Percentiles rank a stretch among this genome's conserved stretches.
These are phyloP conservation scores for Dothiorella sarmentorum DNA, from an alignment of 2,329 filamentous ascomycete species.

Conservation along the genomic window DNA sequence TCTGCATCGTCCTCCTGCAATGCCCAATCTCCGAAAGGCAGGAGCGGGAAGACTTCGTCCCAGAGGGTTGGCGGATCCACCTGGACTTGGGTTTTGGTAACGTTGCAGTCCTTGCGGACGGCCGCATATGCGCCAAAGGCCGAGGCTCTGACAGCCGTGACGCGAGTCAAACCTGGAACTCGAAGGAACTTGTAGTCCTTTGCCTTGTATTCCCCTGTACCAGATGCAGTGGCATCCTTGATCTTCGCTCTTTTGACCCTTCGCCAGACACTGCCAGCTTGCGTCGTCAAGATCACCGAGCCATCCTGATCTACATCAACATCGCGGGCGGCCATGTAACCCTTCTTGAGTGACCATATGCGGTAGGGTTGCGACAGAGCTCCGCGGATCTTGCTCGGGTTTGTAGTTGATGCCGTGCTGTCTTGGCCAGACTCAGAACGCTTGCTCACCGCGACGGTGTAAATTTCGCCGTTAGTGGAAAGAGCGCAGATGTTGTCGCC, in stretches of 20 bases:
- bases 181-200: slow-evolving; percentile 97
- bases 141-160: slow-evolving; percentile 80
- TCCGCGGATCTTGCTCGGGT: slow-evolving; percentile 83
- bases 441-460: slow-evolving; percentile 73
- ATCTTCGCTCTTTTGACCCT: slow-evolving; percentile 78
- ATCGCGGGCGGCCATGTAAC: slow-evolving; percentile 77
- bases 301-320: slow-evolving; percentile 89
- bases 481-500: slow-evolving; percentile 90
- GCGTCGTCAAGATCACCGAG: slow-evolving; percentile 89
- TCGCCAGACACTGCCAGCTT: slow-evolving; percentile 89
- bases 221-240: slow-evolving; percentile 59
- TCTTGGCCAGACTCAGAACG: slow-evolving; percentile 59
- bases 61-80: slow-evolving; percentile 67
- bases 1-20: slow-evolving; percentile 40
- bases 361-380: slow-evolving; percentile 74
- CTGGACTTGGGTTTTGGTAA: slow-evolving; percentile 68
- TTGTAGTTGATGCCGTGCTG: slow-evolving; percentile 73
- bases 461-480: slow-evolving; percentile 80
- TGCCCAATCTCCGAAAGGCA: slow-evolving; percentile 57
- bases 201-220: slow-evolving; percentile 56
- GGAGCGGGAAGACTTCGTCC: slow-evolving; percentile 67
- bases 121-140: slow-evolving; percentile 87
- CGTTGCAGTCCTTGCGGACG: slow-evolving; percentile 77
- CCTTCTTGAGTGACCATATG: slow-evolving; percentile 86
- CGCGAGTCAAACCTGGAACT: slow-evolving; percentile 81